A percentile compares a stretch with the other conserved stretches of the same genome.
phyloP scores from a whole-genome alignment of 2,329 filamentous ascomycete genomes.

The Hymenoscyphus linearis region DNA sequence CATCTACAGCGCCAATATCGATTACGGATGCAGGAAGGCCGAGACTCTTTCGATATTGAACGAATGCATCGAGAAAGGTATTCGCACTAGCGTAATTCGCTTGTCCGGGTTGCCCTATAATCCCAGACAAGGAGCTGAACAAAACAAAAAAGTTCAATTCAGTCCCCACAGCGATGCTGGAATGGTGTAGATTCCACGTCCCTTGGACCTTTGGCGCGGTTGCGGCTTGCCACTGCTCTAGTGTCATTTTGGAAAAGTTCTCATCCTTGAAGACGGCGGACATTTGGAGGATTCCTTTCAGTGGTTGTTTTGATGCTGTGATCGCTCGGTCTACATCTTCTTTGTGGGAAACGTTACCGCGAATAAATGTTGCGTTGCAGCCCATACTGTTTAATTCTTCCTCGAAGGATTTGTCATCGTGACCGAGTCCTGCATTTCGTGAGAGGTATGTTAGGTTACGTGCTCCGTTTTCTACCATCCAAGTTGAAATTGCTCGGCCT shows the following conservation, averaged over 20 bases:
- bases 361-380: not conserved
- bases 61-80: slow-evolving; percentile 9
- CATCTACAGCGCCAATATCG: slow-evolving; percentile 10
- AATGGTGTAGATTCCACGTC: slow-evolving; percentile 10
- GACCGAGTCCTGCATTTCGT: slow-evolving; percentile 14
- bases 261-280: slow-evolving; percentile 27
- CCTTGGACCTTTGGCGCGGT: slow-evolving; percentile 7
- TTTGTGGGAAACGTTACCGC: not conserved
- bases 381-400: slow-evolving; percentile 1
- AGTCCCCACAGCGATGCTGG: not conserved
- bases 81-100: slow-evolving; percentile 8
- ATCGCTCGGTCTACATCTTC: slow-evolving; percentile 10
- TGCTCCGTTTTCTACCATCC: slow-evolving; percentile 35
- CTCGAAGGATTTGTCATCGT: slow-evolving; percentile 3
- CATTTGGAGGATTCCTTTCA: slow-evolving; percentile 21
- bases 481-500: slow-evolving; percentile 32
- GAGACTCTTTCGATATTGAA: slow-evolving; percentile 2
- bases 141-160: slow-evolving; percentile 3
- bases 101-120: slow-evolving; percentile 5
- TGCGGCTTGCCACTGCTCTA: slow-evolving; percentile 3
- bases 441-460: slow-evolving; percentile 8
- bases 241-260: slow-evolving; percentile 4
- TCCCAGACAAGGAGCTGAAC: slow-evolving; percentile 6
- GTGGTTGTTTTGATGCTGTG: not conserved
- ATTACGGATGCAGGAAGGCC: slow-evolving; percentile 7